Percentiles rank a stretch among this genome's conserved stretches.
phyloP scores from a whole-genome alignment of 257 asterid genomes.

The Salvia splendens region DNA sequence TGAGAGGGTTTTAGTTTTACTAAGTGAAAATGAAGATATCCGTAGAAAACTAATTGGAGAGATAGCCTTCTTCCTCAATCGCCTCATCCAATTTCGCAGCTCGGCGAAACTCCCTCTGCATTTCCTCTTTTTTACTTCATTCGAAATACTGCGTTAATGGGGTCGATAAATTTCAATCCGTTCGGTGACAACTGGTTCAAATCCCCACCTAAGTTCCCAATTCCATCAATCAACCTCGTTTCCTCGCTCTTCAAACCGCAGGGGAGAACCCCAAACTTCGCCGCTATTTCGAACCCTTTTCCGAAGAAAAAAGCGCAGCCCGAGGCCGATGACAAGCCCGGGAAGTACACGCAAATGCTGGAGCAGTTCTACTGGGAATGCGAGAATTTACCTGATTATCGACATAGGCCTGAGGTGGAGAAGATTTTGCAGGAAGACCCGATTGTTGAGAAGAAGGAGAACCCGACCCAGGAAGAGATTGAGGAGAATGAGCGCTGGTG shows the following conservation, averaged over 20 bases:
- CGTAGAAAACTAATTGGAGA: slow-evolving; percentile 33
- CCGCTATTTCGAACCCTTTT: slow-evolving; percentile 65
- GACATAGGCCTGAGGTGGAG: slow-evolving; percentile 81
- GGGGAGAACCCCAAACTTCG: slow-evolving; percentile 55
- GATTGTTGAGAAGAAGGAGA: slow-evolving; percentile 67
- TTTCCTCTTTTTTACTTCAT: neutral
- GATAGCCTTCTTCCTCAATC: slow-evolving; percentile 11
- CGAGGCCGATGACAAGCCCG: slow-evolving; percentile 47
- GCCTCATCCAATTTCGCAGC: neutral
- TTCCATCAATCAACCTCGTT: slow-evolving; percentile 55
- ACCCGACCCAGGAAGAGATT: slow-evolving; percentile 68
- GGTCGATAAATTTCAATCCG: slow-evolving; percentile 69
- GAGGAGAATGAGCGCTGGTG: slow-evolving; percentile 86
- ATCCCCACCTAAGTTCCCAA: slow-evolving; percentile 50
- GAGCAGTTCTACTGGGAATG: slow-evolving; percentile 89
- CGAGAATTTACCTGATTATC: slow-evolving; percentile 77
- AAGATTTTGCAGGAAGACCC: slow-evolving; percentile 68
- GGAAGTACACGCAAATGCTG: slow-evolving; percentile 60
- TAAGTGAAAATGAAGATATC: slow-evolving; percentile 14
- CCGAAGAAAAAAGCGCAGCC: slow-evolving; percentile 51
- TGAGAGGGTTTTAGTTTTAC: slow-evolving; percentile 1
- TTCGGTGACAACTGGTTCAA: slow-evolving; percentile 79
- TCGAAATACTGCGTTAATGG: slow-evolving; percentile 45
- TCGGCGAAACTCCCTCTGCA: neutral
- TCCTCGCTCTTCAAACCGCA: slow-evolving; percentile 54